Base-by-base conservation (phyloP, 2,329 filamentous ascomycete genomes). In the Sporothrix mexicana region DNA sequence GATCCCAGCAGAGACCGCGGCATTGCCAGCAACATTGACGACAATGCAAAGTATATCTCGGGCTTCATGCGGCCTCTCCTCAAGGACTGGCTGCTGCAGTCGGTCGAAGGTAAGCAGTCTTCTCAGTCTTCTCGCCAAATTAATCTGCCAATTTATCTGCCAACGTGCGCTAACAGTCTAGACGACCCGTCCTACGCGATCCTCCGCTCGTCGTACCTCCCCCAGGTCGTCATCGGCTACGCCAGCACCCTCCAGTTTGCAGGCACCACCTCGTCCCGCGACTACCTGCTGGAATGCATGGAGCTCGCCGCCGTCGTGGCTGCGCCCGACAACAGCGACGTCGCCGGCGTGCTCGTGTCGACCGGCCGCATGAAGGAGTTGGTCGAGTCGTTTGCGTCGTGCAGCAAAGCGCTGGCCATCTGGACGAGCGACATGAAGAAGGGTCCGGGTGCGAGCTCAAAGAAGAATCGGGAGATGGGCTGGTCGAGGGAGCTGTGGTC, bases 191-290 rank as follows among this genome's bases (percentile, higher is more conserved):
- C 93, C 71, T 87, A 94, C 66, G 82, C 82, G 66, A 82, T 85
- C 30, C 88, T 98, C 69, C 90, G 94, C 76, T 87, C 90, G 71
- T 88, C 89, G 0, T 98, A 97, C 81, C 86, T 99, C 2, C 95
- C 96, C 1, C 94, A 98, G 80, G 88, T 93, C 20, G 85, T 97
- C 57, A 86, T 99, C 68, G 93, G 92, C 2, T 98, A 96, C 80
- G 89, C 96, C 79, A 91, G 88, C 77, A 91, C 92, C 1, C 84
- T 98, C 68, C 92, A 97, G 79, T 92, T 92, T 78, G 92, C 92
- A 0, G 94, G 93, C 3, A 90, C 90, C 64, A 87, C 89, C 67
- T 84, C 97, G 59, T 91, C 90, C 62, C 90, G 94, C 59, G 93
- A 95, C 73, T 88, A 92, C 76, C 85, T 97, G 20, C 86, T 96